Evolutionary conservation across 2,329 filamentous ascomycete species (phyloP), one percentile per base, ranked within the genome.

Genomic region (Zasmidium cellare): DNA sequence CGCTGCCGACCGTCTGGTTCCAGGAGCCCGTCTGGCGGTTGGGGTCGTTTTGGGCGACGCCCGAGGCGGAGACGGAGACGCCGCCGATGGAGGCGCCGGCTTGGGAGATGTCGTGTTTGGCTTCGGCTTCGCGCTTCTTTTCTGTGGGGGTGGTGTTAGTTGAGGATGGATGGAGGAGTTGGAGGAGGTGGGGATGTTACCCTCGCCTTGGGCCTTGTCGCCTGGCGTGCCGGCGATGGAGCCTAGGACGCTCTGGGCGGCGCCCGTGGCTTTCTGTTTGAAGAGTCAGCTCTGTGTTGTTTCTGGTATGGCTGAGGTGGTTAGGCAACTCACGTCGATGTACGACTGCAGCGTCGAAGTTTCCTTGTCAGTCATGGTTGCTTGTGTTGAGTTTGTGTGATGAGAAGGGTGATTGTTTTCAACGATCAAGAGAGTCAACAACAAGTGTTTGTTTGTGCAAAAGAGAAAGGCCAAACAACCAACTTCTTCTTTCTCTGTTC

Each of bases 1-100:
- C 87, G 1, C 88, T 84, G 53, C 92, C 93, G n/a, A 92, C 71
- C 3, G 91, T 96, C 78, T 97, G 92, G 79, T 96, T 91, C 87
- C 89, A 96, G 18, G 82, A 82, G 46, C 93, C 92, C 18, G 84
- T 73, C 20, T 82, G 78, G 64, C 92, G 90, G 73, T 93, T 80
- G 11, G 87, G 80, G 75, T 90, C 81, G 75, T 96, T 91, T 61
- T 87, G 83, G 50, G 89, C 79, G 35, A 86, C 88, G 49, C 91
- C 91, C 0, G 85, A 84, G 51, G 87, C 80, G 11, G 87, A 87
- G 57, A 90, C 82, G 22, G 87, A 85, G 72, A 87, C 80, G 59
- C 88, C 87, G 3, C 89, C 91, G n/a, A 88, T 72, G 74, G 91
- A 93, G 64, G 82, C 82, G 16, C 89, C 83, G 3, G 88, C 83